Evolutionary conservation across 1,284 basidiomycete genomes (phyloP).

Genomic region (Bjerkandera adusta): DNA sequence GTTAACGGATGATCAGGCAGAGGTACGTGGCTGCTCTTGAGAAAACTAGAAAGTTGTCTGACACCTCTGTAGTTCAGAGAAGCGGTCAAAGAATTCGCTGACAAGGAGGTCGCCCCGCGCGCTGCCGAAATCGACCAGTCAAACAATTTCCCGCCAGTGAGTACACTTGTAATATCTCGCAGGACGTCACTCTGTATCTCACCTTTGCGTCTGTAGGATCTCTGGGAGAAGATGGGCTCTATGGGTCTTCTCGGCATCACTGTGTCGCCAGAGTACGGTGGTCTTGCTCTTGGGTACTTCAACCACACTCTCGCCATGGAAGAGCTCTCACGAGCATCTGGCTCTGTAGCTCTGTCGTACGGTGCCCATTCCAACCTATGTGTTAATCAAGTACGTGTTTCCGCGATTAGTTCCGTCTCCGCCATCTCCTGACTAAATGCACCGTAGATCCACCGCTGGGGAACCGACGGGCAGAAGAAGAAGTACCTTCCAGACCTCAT

Average conservation of each 20-base stretch:
- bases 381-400: constrained; percentile 55
- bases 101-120: constrained; percentile 77
- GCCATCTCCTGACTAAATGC: neutral
- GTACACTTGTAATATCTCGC: constrained; percentile 22
- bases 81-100: constrained; percentile 75
- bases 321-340: constrained; percentile 85
- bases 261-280: constrained; percentile 76
- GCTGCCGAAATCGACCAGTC: constrained; percentile 83
- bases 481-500: constrained; percentile 89
- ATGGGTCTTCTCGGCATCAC: constrained; percentile 89
- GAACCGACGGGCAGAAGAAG: constrained; percentile 80
- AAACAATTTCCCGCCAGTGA: constrained; percentile 75
- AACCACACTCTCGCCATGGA: constrained; percentile 93
- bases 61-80: constrained; percentile 65
- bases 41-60: neutral
- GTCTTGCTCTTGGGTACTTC: constrained; percentile 80
- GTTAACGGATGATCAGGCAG: constrained; percentile 80
- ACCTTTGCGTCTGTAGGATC: constrained; percentile 48
- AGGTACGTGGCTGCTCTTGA: constrained; percentile 48
- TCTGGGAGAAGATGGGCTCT: constrained; percentile 86
- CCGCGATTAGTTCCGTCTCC: neutral
- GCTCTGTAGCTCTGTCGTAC: constrained; percentile 89
- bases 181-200: constrained; percentile 2
- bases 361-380: constrained; percentile 94
- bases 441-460: constrained; percentile 77